Base-by-base conservation (phyloP, 306 rosid genomes). In the Dryas octopetala region DNA sequence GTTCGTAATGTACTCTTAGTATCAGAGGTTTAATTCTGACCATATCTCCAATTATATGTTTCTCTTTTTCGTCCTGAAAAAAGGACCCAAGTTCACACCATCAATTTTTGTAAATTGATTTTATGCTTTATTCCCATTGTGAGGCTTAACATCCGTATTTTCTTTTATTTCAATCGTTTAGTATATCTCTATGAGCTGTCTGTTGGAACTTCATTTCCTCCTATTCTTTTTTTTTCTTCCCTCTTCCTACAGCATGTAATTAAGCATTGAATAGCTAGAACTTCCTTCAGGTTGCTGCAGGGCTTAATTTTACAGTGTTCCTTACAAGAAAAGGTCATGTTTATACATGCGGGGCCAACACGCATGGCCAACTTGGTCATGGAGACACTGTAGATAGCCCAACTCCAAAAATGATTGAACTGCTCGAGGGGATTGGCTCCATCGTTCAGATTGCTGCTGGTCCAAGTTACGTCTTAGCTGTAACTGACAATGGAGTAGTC, bases 361-460 rank as follows among this genome's bases (percentile, higher is more conserved):
- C 91, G 4, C 91, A 83, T 44, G 98, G 98, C 66, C 98, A 94
- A 83, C 97, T 94, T 55, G 97, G 98, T 80, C 96, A 91, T 48
- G 91, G 96, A 4, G 95, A 91, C 76, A 84, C 86, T 23, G 81
- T 72, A 59, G 97, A 94, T 76, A 83, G 88, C 76, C 94, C 88
- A 58, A 82, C 85, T 28, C 97, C 97, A 16, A 88, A 86, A 85
- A 74, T 87, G 65, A 71, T 91, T 79, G 88, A 90, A 88, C 65
- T 68, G 79, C 93, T 87, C 23, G 73, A 62, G 73, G 85, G 77
- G 47, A 79, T 82, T 62, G 97, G 88, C 51, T 70, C 85, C 43
- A 80, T 91, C 58, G 87, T 81, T 87, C 93, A 91, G 76, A 79
- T 94, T 78, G 89, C 96, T 75, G 92, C 98, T 1, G 98, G 98